Evolutionary conservation across 202 grass and related monocot species (phyloP), one percentile per base, ranked within the genome.

Genomic region (Schoenoplectus triqueter): DNA sequence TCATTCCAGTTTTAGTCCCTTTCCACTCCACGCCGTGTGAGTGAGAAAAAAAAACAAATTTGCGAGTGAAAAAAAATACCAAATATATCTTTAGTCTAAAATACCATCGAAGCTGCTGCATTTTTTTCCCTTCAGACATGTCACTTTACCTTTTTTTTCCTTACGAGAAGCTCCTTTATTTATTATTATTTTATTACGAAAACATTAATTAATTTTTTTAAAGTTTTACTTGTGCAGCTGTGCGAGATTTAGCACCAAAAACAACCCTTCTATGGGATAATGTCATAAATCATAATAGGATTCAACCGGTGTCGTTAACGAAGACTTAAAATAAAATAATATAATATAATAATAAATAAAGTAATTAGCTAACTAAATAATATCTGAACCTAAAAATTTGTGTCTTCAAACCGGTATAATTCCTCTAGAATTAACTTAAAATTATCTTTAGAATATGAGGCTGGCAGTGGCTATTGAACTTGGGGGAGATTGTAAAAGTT

Each of bases 321-420:
- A 59, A 59, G 55, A 59, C 31, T 31, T 31, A 31, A 59, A 13
- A 14, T n/a, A 59, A 59, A 13, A 56, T 11, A 56, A 56, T 14
- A 8, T 22, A 68, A 3, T 5, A 47, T 31, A 71, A 1, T n/a
- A 2, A 5, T 75, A 76, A 56, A 40, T 55, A 76, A 76, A 76
- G 19, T 11, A 76, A 76, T 55, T 15, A 39, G 55, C 46, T 73
- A 74, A 31, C 31, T 31, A 31, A 31, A 74, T 54, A 74, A 81
- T 49, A 17, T 81, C 63, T 48, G 42, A 40, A 55, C 45, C 10
- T 47, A 68, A 68, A 31, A 31, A 31, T 31, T 31, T 31, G 31
- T 31, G 31, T 31, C 31, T 31, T 31, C 31, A 31, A 31, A 31
- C 31, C 31, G 31, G 31, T 31, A 31, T 31, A 31, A 31, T 31